A percentile compares a stretch with the other conserved stretches of the same genome.
phyloP scores from a whole-genome alignment of 768 basidiomycete genomes.

The Galerina marginata region DNA sequence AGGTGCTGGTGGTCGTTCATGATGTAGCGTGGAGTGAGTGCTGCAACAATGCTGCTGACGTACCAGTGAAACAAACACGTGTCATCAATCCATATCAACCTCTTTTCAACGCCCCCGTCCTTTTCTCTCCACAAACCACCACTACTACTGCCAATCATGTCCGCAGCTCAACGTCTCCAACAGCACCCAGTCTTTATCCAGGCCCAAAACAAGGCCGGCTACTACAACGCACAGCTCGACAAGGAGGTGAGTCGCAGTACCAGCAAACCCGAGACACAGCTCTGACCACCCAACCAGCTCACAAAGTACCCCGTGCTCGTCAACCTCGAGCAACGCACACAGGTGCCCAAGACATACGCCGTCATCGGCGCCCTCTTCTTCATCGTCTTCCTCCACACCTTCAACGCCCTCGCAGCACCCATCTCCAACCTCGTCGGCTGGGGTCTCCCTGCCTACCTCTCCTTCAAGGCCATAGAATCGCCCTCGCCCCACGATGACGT shows the following conservation, averaged over 20 bases:
- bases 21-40: slow-evolving; percentile 37
- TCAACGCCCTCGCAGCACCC: slow-evolving; percentile 92
- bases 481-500: slow-evolving; percentile 85
- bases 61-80: slow-evolving; percentile 62
- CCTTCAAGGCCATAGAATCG: slow-evolving; percentile 90
- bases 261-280: slow-evolving; percentile 11
- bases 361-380: slow-evolving; percentile 75
- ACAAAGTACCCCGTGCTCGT: slow-evolving; percentile 87
- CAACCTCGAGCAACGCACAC: slow-evolving; percentile 86
- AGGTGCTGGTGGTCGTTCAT: slow-evolving; percentile 64
- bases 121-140: slow-evolving; percentile 29
- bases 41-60: slow-evolving; percentile 42
- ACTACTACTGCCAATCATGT: slow-evolving; percentile 54
- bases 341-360: slow-evolving; percentile 91
- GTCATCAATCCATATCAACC: slow-evolving; percentile 62
- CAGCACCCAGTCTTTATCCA: slow-evolving; percentile 88
- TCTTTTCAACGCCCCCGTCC: slow-evolving; percentile 24
- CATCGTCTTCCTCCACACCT: slow-evolving; percentile 74
- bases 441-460: slow-evolving; percentile 93
- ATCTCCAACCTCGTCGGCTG: slow-evolving; percentile 95
- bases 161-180: slow-evolving; percentile 81
- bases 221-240: slow-evolving; percentile 90
- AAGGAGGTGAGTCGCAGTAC: slow-evolving; percentile 76
- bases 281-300: slow-evolving; percentile 49
- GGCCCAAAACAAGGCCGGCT: slow-evolving; percentile 80